Percentiles rank a stretch among this genome's conserved stretches.
Conservation (phyloP, 2,329 filamentous ascomycete species). For the Lachnellula suecica region DNA sequence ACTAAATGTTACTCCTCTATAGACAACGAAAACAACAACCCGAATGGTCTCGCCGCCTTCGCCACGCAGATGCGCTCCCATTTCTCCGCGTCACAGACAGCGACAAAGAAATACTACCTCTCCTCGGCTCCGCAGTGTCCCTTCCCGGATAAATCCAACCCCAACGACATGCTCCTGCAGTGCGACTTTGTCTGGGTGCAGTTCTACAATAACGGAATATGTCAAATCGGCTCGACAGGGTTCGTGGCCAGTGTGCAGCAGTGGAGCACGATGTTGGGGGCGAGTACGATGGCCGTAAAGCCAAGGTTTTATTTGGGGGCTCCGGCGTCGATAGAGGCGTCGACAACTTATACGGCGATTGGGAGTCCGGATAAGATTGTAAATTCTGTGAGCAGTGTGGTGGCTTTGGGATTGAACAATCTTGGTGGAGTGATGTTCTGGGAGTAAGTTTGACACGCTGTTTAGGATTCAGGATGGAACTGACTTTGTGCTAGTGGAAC, state of each 20-base stretch:
- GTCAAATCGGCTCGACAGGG: slow-evolving; percentile 29
- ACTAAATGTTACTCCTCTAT: too few relatives aligned
- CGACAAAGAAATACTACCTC: slow-evolving; percentile 35
- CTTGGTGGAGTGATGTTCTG: slow-evolving; percentile 42
- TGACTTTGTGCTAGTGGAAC: slow-evolving; percentile 36
- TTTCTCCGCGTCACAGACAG: slow-evolving; percentile 12
- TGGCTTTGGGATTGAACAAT: slow-evolving; percentile 27
- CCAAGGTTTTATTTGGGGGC: slow-evolving; percentile 38
- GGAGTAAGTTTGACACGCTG: slow-evolving; percentile 28
- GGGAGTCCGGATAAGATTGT: slow-evolving; percentile 26
- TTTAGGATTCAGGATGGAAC: too few relatives aligned
- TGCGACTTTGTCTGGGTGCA: slow-evolving; percentile 41
- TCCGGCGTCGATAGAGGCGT: slow-evolving; percentile 29
- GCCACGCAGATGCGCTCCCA: slow-evolving; percentile 31
- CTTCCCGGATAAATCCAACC: slow-evolving; percentile 36
- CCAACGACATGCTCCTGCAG: slow-evolving; percentile 30
- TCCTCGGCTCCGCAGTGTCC: slow-evolving; percentile 41
- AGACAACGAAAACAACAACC: slow-evolving; percentile 36
- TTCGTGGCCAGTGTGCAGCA: slow-evolving; percentile 29
- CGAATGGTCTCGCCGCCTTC: slow-evolving; percentile 30
- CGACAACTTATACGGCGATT: slow-evolving; percentile 33
- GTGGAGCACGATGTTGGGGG: slow-evolving; percentile 33
- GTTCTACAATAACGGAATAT: slow-evolving; percentile 42
- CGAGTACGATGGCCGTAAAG: slow-evolving; percentile 8
- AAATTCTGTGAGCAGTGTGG: slow-evolving; percentile 31